These are phyloP conservation scores for Vishniacozyma victoriae DNA, from an alignment of 768 basidiomycete genomes.

Conservation along the genomic window DNA sequence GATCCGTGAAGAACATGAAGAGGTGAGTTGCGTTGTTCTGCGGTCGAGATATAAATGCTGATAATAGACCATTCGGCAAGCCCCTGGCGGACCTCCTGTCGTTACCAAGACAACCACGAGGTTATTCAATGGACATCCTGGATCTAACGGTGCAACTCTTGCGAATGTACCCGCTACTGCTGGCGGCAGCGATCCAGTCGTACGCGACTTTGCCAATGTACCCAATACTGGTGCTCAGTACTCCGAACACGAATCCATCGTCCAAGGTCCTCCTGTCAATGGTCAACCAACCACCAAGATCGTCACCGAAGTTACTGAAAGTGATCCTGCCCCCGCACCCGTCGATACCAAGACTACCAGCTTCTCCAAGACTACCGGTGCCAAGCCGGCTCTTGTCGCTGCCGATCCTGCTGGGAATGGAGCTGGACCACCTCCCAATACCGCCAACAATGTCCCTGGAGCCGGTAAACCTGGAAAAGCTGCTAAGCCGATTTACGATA, in stretches of 20 bases:
- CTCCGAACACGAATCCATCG: slow-evolving; percentile 7
- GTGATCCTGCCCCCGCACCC: not conserved
- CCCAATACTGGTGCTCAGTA: not conserved
- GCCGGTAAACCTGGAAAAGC: slow-evolving; percentile 1
- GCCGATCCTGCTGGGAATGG: not conserved
- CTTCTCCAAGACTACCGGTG: not conserved
- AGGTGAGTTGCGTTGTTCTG: slow-evolving; percentile 19
- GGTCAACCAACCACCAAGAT: not conserved
- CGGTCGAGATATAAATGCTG: not conserved
- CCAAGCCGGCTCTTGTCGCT: not conserved
- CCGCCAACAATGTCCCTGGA: not conserved
- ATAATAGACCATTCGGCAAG: slow-evolving; percentile 37
- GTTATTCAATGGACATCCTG: slow-evolving; percentile 18
- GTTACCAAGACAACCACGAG: slow-evolving; percentile 34
- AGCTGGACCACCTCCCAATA: slow-evolving; percentile 1
- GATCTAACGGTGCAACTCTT: slow-evolving; percentile 1
- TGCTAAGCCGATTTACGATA: slow-evolving; percentile 15
- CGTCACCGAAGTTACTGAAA: not conserved
- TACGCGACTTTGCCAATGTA: not conserved
- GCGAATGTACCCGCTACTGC: not conserved
- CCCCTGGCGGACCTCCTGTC: slow-evolving; percentile 25
- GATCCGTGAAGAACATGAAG: slow-evolving; percentile 37
- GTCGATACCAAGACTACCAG: not conserved
- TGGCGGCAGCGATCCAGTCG: not conserved
- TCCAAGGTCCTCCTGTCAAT: not conserved